Evolutionary conservation across 225 moss, liverwort and hornwort genomes (phyloP), one percentile per base, ranked within the genome.

Genomic region (Rhytidiadelphus loreus): DNA sequence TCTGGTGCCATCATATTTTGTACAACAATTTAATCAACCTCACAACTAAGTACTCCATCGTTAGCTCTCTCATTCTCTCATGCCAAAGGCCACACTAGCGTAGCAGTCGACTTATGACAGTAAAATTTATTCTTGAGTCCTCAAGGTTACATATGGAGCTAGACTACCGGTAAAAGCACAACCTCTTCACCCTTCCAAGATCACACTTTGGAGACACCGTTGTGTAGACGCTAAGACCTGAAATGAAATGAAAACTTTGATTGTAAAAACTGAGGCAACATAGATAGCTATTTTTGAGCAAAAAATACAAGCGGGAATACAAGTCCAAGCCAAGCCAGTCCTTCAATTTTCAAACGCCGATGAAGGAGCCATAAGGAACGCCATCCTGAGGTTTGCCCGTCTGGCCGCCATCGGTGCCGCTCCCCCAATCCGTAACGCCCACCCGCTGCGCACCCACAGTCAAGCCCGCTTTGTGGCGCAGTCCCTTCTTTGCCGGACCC

Each of bases 371-470:
- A n/a, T 93, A 93, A 37, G 86, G 74, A 21, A 93, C 80, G 25
- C 93, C 93, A 17, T 84, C 7, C 53, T 84, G 83, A 8, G 90
- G 86, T 89, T 88, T 91, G 82, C 86, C 88, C 19, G 74, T 65
- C n/a, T 11, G 33, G 29, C 93, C 91, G 39, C 91, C 90, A 41
- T 93, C 93, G 22, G 91, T 88, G 32, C 91, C 93, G 75, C 14
- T 7, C 12, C 91, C 93, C 93, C 93, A 93, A 53, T 93, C 91
- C 20, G 93, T 90, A 4, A 7, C 69, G 46, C 91, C 93, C 77
- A 86, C 12, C 62, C 70, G 83, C n/a, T 48, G 80, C 56, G 73
- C 61, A 64, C 83, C 90, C 75, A 28, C 61, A 26, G 84, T 88
- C 84, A 91, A 63, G 58, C 88, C 80, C 13, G 83, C 91, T 86